Conservation (phyloP, 2,329 filamentous ascomycete species). For the Sphaerulina vaccinii region DNA sequence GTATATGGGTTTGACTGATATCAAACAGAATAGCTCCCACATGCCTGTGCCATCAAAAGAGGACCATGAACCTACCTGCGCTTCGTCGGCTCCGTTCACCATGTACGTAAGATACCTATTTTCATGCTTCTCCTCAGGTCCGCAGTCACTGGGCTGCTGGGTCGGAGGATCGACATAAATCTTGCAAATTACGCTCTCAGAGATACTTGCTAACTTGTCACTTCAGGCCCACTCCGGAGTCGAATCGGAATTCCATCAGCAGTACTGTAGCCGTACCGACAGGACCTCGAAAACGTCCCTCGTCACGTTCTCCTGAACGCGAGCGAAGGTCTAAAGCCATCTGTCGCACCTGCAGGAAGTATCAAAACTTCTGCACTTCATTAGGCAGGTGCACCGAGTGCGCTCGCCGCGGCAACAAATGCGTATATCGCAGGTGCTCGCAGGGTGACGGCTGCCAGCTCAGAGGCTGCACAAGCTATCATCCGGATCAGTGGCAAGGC, state of each 20-base stretch:
- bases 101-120: no score
- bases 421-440: no score
- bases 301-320: neutral
- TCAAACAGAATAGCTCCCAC: no score
- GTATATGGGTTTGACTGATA: no score
- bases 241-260: neutral
- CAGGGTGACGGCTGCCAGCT: no score
- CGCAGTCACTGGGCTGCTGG: no score
- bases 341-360: neutral
- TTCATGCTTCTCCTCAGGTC: no score
- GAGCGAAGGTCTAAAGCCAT: neutral
- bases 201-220: neutral
- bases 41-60: no score
- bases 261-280: neutral
- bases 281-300: neutral
- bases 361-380: neutral
- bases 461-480: no score
- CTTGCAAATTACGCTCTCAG: neutral
- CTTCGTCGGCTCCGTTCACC: no score
- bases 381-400: neutral
- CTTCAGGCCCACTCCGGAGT: neutral
- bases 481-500: no score
- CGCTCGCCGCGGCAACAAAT: neutral
- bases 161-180: neutral
- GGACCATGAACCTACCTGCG: no score